phyloP scores from a whole-genome alignment of 2,329 filamentous ascomycete genomes.

The Aspergillus pseudoterreus region DNA sequence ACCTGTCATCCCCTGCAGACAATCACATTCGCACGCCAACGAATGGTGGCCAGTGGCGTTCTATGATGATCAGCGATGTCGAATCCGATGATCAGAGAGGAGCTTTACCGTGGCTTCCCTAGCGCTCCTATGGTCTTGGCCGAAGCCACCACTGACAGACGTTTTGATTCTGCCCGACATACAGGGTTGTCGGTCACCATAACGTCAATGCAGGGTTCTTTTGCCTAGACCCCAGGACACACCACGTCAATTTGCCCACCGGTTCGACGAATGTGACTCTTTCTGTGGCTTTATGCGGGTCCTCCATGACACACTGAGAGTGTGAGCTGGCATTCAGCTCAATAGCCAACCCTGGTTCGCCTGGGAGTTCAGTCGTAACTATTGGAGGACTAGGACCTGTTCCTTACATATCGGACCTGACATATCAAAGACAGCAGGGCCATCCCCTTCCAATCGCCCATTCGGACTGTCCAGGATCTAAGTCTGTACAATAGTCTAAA shows the following conservation, averaged over 20 bases:
- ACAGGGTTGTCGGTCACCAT: neutral
- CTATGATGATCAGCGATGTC: constrained; percentile 12
- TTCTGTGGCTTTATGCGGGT: neutral
- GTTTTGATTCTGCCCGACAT: too few relatives aligned
- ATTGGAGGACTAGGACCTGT: neutral
- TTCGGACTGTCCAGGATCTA: neutral
- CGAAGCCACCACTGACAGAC: neutral
- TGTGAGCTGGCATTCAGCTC: neutral
- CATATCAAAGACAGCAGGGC: neutral
- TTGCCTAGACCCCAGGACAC: neutral
- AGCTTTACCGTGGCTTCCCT: neutral
- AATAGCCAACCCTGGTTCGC: neutral
- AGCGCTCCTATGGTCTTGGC: neutral
- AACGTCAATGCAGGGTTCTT: neutral
- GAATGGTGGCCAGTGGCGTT: constrained; percentile 12
- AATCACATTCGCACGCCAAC: constrained; percentile 12
- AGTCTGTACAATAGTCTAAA: neutral
- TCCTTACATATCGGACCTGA: neutral
- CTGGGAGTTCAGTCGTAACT: neutral
- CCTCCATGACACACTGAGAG: neutral
- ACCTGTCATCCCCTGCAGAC: constrained; percentile 16
- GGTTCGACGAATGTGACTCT: neutral
- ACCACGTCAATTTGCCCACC: constrained; percentile 2
- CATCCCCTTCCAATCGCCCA: neutral
- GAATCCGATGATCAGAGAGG: neutral